These are phyloP conservation scores for Tremella fuciformis DNA, from an alignment of 768 basidiomycete species.

Conservation along the genomic window DNA sequence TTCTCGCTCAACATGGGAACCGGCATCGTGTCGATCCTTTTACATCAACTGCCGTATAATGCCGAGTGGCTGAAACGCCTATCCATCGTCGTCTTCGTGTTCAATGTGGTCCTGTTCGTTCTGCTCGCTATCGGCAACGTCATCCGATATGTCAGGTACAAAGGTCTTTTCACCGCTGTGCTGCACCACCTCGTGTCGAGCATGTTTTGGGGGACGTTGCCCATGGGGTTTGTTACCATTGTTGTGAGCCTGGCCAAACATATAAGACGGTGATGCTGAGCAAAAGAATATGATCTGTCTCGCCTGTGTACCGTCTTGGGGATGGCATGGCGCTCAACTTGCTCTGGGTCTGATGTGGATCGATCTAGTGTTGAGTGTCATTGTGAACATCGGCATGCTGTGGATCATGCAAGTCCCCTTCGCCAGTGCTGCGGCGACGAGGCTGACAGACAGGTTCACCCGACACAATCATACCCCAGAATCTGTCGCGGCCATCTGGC, in stretches of 20 bases:
- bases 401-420: slow-evolving; percentile 63
- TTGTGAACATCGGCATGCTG: slow-evolving; percentile 63
- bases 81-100: slow-evolving; percentile 41
- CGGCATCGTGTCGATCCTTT: slow-evolving; percentile 48
- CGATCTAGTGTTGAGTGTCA: slow-evolving; percentile 59
- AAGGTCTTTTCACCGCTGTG: slow-evolving; percentile 29
- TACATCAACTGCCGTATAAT: slow-evolving; percentile 49
- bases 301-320: slow-evolving; percentile 42
- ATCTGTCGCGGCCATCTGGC: slow-evolving; percentile 64
- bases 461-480: slow-evolving; percentile 62
- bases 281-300: slow-evolving; percentile 47
- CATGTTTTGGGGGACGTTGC: slow-evolving; percentile 46
- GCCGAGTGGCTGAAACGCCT: slow-evolving; percentile 38
- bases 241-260: slow-evolving; percentile 23
- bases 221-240: slow-evolving; percentile 51
- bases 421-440: not conserved
- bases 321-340: slow-evolving; percentile 29
- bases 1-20: slow-evolving; percentile 46
- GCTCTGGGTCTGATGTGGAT: slow-evolving; percentile 69
- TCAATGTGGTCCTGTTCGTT: slow-evolving; percentile 44
- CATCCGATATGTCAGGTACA: slow-evolving; percentile 45
- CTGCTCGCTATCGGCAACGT: slow-evolving; percentile 22
- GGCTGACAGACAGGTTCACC: slow-evolving; percentile 57
- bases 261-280: not conserved
- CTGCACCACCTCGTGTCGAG: slow-evolving; percentile 36